A percentile compares a stretch with the other conserved stretches of the same genome.
These are phyloP conservation scores for Piloderma croceum DNA, from an alignment of 768 basidiomycete genomes.

Conservation along the genomic window DNA sequence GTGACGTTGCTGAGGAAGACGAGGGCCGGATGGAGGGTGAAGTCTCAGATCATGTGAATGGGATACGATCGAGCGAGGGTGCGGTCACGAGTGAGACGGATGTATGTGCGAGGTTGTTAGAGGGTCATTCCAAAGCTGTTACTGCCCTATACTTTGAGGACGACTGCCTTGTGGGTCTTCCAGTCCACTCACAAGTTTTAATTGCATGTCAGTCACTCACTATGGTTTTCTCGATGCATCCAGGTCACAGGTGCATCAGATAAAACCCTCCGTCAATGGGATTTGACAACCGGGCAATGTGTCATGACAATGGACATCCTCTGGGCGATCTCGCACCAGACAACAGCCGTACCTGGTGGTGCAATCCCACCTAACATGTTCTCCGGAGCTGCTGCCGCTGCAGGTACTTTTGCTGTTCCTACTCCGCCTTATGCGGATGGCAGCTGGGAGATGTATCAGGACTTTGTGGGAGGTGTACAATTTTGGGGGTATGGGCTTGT, in stretches of 20 bases:
- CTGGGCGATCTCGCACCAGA: conserved; percentile 95
- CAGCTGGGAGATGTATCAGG: conserved; percentile 91
- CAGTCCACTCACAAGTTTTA: background rate
- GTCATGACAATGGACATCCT: conserved; percentile 99
- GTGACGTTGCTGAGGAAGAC: conserved; percentile 62
- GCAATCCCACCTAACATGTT: conserved; percentile 42
- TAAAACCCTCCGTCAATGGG: conserved; percentile 98
- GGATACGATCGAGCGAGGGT: conserved; percentile 36
- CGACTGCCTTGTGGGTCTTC: conserved; percentile 68
- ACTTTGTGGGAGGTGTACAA: conserved; percentile 96
- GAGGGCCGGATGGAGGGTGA: conserved; percentile 47
- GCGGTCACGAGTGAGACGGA: conserved; percentile 37
- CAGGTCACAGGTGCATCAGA: conserved; percentile 97
- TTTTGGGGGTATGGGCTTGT: conserved; percentile 99
- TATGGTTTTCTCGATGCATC: conserved; percentile 14
- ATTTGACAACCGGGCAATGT: conserved; percentile 94
- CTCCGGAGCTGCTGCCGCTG: conserved; percentile 47
- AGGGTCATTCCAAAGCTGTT: conserved; percentile 91
- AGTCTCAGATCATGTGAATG: conserved; percentile 32
- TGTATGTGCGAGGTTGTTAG: conserved; percentile 67
- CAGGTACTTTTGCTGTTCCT: conserved; percentile 71
- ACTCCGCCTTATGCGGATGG: conserved; percentile 88
- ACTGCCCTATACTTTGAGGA: conserved; percentile 95
- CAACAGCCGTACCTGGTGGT: conserved; percentile 36
- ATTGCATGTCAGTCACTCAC: background rate